phyloP scores from a whole-genome alignment of 495 filamentous ascomycete genomes.

The Aspergillus campestris region DNA sequence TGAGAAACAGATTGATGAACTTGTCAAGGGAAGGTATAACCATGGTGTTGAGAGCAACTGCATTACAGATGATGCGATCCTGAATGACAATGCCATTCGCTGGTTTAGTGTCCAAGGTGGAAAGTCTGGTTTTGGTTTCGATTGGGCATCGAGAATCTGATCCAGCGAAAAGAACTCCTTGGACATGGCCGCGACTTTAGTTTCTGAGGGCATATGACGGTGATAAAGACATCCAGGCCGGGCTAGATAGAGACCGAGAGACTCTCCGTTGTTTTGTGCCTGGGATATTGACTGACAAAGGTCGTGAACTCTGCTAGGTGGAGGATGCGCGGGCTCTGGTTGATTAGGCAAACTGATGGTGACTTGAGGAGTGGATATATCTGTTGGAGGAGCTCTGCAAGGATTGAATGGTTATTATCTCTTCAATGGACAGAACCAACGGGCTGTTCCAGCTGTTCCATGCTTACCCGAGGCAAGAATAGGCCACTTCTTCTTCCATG shows the following conservation, averaged over 20 bases:
- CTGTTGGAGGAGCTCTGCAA: too few relatives aligned
- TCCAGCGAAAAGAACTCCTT: not conserved
- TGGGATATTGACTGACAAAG: too few relatives aligned
- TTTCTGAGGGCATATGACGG: too few relatives aligned
- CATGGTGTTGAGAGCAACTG: slow-evolving; percentile 1
- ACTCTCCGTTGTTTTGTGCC: too few relatives aligned
- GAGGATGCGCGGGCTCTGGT: not conserved
- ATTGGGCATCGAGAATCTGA: not conserved
- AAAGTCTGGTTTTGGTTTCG: not conserved
- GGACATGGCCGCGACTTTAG: too few relatives aligned
- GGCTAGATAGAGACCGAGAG: too few relatives aligned
- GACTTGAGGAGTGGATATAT: too few relatives aligned
- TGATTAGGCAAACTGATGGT: not conserved
- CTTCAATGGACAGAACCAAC: too few relatives aligned
- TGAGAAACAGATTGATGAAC: not conserved
- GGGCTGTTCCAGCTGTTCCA: not conserved
- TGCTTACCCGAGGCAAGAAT: too few relatives aligned
- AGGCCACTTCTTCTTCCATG: too few relatives aligned
- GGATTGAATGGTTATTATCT: too few relatives aligned
- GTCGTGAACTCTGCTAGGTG: not conserved
- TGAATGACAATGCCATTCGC: not conserved
- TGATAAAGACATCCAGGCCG: too few relatives aligned
- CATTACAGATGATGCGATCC: slow-evolving; percentile 1
- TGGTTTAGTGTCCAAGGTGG: not conserved
- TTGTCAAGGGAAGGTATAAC: slow-evolving; percentile 1